phyloP scores from a whole-genome alignment of 2,329 filamentous ascomycete genomes.

The Aschersonia sp. region DNA sequence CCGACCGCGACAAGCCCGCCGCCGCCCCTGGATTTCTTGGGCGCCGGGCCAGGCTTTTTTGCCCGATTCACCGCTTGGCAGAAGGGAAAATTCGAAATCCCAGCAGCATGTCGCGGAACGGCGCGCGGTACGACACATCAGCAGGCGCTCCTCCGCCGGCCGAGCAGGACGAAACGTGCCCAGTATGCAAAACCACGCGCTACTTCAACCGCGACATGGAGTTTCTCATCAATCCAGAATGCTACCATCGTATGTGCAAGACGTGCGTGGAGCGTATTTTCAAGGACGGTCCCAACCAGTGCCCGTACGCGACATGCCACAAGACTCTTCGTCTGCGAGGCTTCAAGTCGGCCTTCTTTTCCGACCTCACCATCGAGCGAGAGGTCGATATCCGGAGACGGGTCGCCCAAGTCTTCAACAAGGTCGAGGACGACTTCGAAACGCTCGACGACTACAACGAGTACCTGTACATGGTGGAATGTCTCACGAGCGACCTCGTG shows the following conservation, averaged over 20 bases:
- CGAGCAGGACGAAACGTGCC: slow-evolving; percentile 60
- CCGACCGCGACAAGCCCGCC: too few species aligned
- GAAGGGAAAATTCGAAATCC: background rate
- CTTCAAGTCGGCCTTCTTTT: slow-evolving; percentile 82
- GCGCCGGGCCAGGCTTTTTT: too few species aligned
- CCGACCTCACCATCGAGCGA: slow-evolving; percentile 73
- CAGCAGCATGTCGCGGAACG: slow-evolving; percentile 13
- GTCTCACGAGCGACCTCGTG: slow-evolving; percentile 78
- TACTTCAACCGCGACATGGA: slow-evolving; percentile 91
- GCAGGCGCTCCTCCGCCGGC: slow-evolving; percentile 8
- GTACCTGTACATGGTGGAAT: slow-evolving; percentile 86
- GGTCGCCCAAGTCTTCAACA: slow-evolving; percentile 73
- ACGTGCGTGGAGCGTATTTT: slow-evolving; percentile 93
- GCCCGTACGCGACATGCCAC: slow-evolving; percentile 78
- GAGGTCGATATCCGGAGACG: slow-evolving; percentile 83
- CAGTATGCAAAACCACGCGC: slow-evolving; percentile 90
- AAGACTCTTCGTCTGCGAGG: slow-evolving; percentile 72
- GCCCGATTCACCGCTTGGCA: too few species aligned
- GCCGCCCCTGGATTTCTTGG: too few species aligned
- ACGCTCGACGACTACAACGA: slow-evolving; percentile 74
- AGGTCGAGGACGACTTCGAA: slow-evolving; percentile 82
- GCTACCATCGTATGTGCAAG: slow-evolving; percentile 98
- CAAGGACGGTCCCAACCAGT: slow-evolving; percentile 78
- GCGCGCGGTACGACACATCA: background rate
- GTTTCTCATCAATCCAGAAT: slow-evolving; percentile 94